phyloP scores from a whole-genome alignment of 768 basidiomycete genomes.

The button mushroom (Agaricus bisporus) region DNA sequence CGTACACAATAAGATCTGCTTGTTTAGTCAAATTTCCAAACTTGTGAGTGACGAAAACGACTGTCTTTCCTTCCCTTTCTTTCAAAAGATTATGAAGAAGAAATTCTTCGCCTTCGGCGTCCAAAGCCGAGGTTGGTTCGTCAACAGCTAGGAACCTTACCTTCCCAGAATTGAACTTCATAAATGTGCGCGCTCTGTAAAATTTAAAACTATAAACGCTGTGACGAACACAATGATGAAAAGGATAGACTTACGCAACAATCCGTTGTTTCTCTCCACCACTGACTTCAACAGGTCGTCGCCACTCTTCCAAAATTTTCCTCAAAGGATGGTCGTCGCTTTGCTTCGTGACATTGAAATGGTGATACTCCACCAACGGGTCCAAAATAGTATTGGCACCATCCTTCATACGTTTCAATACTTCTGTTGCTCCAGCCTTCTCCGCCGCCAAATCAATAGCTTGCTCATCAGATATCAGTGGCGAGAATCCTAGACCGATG shows the following conservation, averaged over 20 bases:
- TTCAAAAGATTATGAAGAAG: conserved; percentile 35
- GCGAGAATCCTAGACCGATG: conserved; percentile 27
- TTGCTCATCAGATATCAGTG: conserved; percentile 12
- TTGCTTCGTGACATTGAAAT: conserved; percentile 22
- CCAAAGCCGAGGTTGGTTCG: conserved; percentile 53
- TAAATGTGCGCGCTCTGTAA: conserved; percentile 38
- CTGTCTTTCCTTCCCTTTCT: conserved; percentile 40
- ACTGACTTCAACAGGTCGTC: conserved; percentile 26
- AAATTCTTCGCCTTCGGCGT: conserved; percentile 46
- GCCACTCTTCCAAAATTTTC: conserved; percentile 18
- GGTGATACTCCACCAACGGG: conserved; percentile 20
- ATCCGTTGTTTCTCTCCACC: conserved; percentile 46
- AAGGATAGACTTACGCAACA: conserved; percentile 33
- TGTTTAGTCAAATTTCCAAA: conserved; percentile 42
- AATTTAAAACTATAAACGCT: too few species aligned
- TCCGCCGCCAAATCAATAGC: conserved; percentile 27
- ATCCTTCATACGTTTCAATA: conserved; percentile 30
- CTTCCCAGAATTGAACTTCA: conserved; percentile 31
- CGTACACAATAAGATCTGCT: conserved; percentile 50
- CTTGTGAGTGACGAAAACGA: conserved; percentile 52
- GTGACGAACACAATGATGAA: background rate
- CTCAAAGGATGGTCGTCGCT: conserved; percentile 23
- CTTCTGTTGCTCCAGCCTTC: conserved; percentile 34
- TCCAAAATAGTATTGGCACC: conserved; percentile 34
- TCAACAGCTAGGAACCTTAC: conserved; percentile 48